phyloP scores from a whole-genome alignment of 139 green algal genomes.

The Chlamydomonas applanata region DNA sequence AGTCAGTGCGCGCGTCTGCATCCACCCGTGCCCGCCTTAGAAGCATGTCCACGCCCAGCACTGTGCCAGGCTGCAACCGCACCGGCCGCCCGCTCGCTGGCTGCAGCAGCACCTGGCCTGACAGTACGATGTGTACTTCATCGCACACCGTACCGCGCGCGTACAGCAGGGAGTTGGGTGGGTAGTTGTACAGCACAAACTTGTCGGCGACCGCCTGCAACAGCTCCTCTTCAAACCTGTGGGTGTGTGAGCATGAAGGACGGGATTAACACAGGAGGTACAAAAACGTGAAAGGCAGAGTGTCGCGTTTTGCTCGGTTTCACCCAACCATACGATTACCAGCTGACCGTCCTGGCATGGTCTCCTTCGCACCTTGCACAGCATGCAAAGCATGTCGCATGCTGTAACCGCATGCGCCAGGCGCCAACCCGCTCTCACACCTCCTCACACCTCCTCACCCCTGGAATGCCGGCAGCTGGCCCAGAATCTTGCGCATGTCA shows the following conservation, averaged over 20 bases:
- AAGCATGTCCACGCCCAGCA: constrained; percentile 24
- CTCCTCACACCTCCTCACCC: constrained; percentile 7
- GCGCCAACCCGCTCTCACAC: too few relatives aligned
- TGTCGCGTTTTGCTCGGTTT: too few relatives aligned
- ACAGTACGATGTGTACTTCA: constrained; percentile 25
- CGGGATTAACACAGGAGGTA: too few relatives aligned
- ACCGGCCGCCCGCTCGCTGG: constrained; percentile 6
- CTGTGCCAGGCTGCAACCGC: constrained; percentile 20
- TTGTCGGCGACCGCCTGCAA: constrained; percentile 1
- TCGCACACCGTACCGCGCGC: constrained; percentile 14
- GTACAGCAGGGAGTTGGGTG: constrained; percentile 24
- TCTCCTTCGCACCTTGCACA: too few relatives aligned
- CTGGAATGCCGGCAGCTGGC: constrained; percentile 21
- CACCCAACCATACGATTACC: too few relatives aligned
- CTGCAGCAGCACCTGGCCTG: constrained; percentile 21
- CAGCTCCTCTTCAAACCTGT: constrained; percentile 19
- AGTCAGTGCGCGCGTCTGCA: constrained; percentile 20
- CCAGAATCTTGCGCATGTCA: constrained; percentile 25
- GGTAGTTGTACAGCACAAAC: constrained; percentile 26
- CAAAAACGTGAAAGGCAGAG: too few relatives aligned
- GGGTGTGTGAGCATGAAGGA: background rate
- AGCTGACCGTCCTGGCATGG: too few relatives aligned
- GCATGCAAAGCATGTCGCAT: too few relatives aligned
- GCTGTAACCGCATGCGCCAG: too few relatives aligned
- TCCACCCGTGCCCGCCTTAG: constrained; percentile 5